phyloP scores from a whole-genome alignment of 2,329 filamentous ascomycete genomes.

The Botrytis aclada region DNA sequence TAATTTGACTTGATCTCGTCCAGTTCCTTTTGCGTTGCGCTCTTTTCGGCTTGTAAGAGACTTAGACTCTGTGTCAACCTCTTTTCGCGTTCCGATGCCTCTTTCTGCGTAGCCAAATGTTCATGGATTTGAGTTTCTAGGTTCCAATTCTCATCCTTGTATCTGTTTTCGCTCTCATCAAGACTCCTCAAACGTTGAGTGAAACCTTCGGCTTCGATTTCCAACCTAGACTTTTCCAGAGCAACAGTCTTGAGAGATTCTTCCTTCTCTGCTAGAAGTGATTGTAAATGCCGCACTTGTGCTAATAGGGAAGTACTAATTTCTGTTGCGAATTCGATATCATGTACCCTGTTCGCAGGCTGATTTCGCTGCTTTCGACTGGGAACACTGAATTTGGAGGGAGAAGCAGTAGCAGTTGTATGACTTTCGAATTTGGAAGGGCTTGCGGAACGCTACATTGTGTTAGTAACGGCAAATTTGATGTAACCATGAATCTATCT shows the following conservation, averaged over 20 bases:
- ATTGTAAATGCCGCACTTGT: conserved; percentile 90
- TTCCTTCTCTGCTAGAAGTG: conserved; percentile 80
- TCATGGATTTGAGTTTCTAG: conserved; percentile 92
- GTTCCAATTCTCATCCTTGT: conserved; percentile 99
- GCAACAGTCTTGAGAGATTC: conserved; percentile 75
- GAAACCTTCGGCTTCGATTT: conserved; percentile 76
- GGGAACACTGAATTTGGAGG: conserved; percentile 83
- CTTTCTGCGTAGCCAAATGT: conserved; percentile 67
- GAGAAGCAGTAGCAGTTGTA: conserved; percentile 75
- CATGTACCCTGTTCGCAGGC: conserved; percentile 80
- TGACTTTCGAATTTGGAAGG: conserved; percentile 80
- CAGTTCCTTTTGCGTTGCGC: conserved; percentile 74
- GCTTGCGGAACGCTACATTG: conserved; percentile 61
- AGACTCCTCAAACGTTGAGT: conserved; percentile 76
- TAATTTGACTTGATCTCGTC: conserved; percentile 84
- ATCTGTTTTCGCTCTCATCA: conserved; percentile 91
- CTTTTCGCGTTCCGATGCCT: conserved; percentile 78
- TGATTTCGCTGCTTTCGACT: conserved; percentile 89
- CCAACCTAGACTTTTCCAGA: conserved; percentile 72
- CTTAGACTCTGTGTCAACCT: conserved; percentile 73
- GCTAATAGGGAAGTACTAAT: conserved; percentile 91
- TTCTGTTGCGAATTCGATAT: conserved; percentile 97
- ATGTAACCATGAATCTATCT: conserved; percentile 10
- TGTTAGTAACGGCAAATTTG: conserved; percentile 26
- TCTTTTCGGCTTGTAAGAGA: conserved; percentile 70